Conservation (phyloP, 2,329 filamentous ascomycete species). For the Cladosporium velox region DNA sequence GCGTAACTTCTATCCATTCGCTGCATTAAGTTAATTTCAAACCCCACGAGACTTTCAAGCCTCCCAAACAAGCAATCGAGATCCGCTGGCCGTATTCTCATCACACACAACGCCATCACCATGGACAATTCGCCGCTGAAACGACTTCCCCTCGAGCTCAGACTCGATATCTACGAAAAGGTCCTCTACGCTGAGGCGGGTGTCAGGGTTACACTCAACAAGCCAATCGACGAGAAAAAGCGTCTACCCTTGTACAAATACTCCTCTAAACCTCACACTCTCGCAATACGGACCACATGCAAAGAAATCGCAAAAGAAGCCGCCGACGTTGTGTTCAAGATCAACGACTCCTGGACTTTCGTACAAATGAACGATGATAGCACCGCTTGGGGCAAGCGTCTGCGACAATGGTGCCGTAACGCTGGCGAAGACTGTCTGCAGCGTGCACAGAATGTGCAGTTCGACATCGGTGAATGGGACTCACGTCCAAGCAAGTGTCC, state of each 20-base stretch:
- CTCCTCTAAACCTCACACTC: background rate
- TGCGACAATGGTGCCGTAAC: background rate
- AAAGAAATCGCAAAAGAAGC: background rate
- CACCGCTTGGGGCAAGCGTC: background rate
- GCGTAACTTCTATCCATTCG: background rate
- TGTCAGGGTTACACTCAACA: conserved; percentile 8
- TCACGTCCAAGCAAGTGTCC: background rate
- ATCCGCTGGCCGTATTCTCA: background rate
- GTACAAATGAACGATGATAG: background rate
- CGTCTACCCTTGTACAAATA: background rate
- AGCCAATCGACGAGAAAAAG: background rate
- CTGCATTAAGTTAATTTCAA: background rate
- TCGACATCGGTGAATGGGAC: background rate
- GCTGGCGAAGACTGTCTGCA: background rate
- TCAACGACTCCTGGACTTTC: conserved; percentile 9
- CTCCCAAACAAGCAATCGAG: background rate
- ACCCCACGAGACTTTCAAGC: background rate
- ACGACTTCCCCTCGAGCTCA: conserved; percentile 21
- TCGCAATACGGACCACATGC: background rate
- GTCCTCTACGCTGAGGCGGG: conserved; percentile 11
- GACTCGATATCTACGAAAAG: conserved; percentile 22
- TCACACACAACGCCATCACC: background rate
- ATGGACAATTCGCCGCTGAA: conserved; percentile 3
- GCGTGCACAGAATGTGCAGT: background rate
- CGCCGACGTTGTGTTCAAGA: background rate